Conservation (phyloP, 1,284 basidiomycete species). For the Wallemia ichthyophaga region DNA sequence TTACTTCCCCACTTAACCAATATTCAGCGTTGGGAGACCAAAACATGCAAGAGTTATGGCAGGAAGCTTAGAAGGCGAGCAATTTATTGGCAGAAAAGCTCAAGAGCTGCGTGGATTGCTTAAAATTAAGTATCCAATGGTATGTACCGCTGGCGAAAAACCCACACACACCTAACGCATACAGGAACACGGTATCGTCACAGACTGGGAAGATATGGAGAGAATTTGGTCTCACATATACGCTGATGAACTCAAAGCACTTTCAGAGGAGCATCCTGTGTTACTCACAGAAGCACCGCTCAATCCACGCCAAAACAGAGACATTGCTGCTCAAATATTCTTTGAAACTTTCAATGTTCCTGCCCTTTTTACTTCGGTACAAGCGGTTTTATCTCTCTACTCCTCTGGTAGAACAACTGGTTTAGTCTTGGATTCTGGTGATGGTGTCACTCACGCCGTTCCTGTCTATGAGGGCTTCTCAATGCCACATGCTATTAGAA, state of each 20-base stretch:
- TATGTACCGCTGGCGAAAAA: constrained; percentile 42
- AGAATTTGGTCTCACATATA: constrained; percentile 94
- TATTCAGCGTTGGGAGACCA: constrained; percentile 58
- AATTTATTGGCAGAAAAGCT: constrained; percentile 72
- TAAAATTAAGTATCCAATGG: constrained; percentile 96
- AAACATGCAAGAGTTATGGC: constrained; percentile 94
- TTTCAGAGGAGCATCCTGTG: constrained; percentile 94
- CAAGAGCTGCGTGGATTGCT: constrained; percentile 78
- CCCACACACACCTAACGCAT: not conserved
- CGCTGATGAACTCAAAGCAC: constrained; percentile 65
- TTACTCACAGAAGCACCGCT: constrained; percentile 77
- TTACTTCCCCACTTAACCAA: not conserved
- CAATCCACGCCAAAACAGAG: constrained; percentile 77
- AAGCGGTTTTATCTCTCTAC: constrained; percentile 92
- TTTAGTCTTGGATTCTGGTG: constrained; percentile 92
- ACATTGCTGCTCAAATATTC: constrained; percentile 86
- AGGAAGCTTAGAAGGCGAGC: constrained; percentile 66
- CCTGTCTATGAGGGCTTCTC: constrained; percentile 98
- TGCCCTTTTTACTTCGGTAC: constrained; percentile 82
- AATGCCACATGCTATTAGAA: constrained; percentile 88
- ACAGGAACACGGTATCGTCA: constrained; percentile 20
- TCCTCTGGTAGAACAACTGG: constrained; percentile 97
- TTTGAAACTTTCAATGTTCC: constrained; percentile 99
- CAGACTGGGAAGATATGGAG: constrained; percentile 97
- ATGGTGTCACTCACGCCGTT: constrained; percentile 94